Evolutionary conservation across 2,329 filamentous ascomycete species (phyloP), one percentile per base, ranked within the genome.

Genomic region (Aspergillus hiratsukae): DNA sequence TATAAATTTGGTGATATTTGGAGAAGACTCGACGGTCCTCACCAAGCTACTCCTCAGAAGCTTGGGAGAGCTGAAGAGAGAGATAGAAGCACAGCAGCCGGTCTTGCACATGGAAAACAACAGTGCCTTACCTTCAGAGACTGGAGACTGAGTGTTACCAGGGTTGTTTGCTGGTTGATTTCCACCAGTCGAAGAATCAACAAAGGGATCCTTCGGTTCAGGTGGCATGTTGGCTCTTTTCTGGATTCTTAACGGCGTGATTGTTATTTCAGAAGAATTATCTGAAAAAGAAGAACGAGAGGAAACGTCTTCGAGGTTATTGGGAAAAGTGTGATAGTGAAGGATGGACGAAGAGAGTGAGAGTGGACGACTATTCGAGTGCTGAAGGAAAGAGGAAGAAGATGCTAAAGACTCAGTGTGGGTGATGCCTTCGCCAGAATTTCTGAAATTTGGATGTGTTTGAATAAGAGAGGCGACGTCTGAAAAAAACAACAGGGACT

Each of bases 391-490:
- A 35, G 27, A 53, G 41, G 37, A 19, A 29, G 27, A 52, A 29
- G 52, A 52, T 52, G 43, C 21, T 48, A 29, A 51, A 40, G 45
- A 29, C 3, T 50, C 14, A 25, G 25, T 50, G 3, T 19, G 21
- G 35, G 40, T 55, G 50, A 48, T 29, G 10, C 35, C 25, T 27
- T 48, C n/a, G 19, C 29, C 21, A 48, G 50, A 14, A 17, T 43
- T 35, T 17, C 54, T 51, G 43, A 27, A 31, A 31, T 48, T 58
- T 31, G 49, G 37, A 27, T 49, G 55, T 59, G 58, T 19, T 11
- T 59, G 54, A 28, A 59, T 50, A 43, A 58, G 43, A 25, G 28
- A 28, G 21, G 50, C 37, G 40, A 48, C 57, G 9, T 57, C 52
- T 21, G 28, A 35, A 28, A 51, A 58, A 8, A 35, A 51, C 25